These are phyloP conservation scores for Penicillium vulpinum DNA, from an alignment of 2,329 filamentous ascomycete species.

Conservation along the genomic window DNA sequence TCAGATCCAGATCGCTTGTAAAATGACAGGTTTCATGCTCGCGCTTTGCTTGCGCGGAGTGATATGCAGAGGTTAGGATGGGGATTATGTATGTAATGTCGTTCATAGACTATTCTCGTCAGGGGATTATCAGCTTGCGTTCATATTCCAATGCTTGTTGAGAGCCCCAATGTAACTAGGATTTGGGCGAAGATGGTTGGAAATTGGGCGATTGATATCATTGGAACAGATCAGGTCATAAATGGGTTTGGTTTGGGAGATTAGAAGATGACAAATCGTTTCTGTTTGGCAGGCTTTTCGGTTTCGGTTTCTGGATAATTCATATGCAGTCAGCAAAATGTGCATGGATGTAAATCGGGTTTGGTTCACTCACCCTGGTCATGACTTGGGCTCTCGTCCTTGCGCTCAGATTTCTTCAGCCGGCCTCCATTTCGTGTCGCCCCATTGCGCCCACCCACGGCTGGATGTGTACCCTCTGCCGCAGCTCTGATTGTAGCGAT, in stretches of 20 bases:
- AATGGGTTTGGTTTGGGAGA: neutral
- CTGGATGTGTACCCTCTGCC: conserved; percentile 56
- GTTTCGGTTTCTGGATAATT: neutral
- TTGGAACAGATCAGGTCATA: neutral
- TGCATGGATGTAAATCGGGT: neutral
- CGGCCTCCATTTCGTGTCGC: conserved; percentile 10
- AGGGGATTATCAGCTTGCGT: neutral
- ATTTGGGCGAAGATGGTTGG: neutral
- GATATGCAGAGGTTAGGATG: neutral
- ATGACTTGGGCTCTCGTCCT: neutral
- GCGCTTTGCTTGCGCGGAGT: neutral
- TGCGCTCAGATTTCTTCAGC: conserved; percentile 10
- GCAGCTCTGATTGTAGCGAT: conserved; percentile 84
- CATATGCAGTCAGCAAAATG: neutral
- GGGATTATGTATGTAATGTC: conserved; percentile 6
- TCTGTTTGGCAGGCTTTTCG: conserved; percentile 23
- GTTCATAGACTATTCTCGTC: neutral
- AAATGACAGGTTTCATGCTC: neutral
- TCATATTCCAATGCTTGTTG: neutral
- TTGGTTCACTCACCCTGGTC: conserved; percentile 10
- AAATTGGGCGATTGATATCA: neutral
- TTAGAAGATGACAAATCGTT: conserved; percentile 28
- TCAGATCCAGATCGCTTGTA: neutral
- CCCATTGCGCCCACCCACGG: conserved; percentile 22
- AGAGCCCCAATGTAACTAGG: neutral